A percentile compares a stretch with the other conserved stretches of the same genome.
phyloP scores from a whole-genome alignment of 1,284 basidiomycete genomes.

The Ceratobasidium sp. region DNA sequence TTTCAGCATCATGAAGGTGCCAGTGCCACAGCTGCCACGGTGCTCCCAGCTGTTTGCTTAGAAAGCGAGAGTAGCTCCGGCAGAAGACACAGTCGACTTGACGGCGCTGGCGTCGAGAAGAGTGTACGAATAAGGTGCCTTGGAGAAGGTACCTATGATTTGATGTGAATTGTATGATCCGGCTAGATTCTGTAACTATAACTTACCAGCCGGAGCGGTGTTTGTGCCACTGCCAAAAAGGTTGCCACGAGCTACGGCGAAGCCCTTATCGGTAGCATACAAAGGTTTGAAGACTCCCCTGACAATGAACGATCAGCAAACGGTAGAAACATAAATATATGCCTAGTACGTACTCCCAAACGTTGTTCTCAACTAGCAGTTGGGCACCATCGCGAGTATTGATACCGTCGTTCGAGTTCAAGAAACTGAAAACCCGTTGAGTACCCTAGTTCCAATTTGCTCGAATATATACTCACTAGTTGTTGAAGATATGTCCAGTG shows the following conservation, averaged over 20 bases:
- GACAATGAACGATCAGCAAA: background rate
- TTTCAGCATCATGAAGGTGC: background rate
- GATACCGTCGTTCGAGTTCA: conserved; percentile 64
- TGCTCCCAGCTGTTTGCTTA: background rate
- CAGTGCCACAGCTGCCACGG: too few species aligned
- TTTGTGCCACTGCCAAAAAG: conserved; percentile 47
- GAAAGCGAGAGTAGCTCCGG: conserved; percentile 38
- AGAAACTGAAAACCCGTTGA: conserved; percentile 61
- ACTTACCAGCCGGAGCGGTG: conserved; percentile 26
- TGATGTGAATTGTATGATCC: too few species aligned
- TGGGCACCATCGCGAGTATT: conserved; percentile 63
- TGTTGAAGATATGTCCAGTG: conserved; percentile 35
- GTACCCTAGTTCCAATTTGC: background rate
- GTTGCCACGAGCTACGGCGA: conserved; percentile 58
- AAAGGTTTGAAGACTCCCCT: conserved; percentile 59
- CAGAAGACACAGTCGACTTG: conserved; percentile 23
- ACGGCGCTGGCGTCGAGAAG: conserved; percentile 24
- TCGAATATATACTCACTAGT: conserved; percentile 25
- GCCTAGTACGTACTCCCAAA: conserved; percentile 53
- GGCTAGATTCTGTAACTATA: too few species aligned
- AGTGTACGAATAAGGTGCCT: conserved; percentile 24
- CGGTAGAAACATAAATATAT: too few species aligned
- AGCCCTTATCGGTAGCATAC: conserved; percentile 59
- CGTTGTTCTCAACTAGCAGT: conserved; percentile 61
- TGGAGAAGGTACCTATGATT: conserved; percentile 23